Percentiles rank a stretch among this genome's conserved stretches.
Conservation (phyloP, 441 rosid species). For the Pelargonium citronellum region DNA sequence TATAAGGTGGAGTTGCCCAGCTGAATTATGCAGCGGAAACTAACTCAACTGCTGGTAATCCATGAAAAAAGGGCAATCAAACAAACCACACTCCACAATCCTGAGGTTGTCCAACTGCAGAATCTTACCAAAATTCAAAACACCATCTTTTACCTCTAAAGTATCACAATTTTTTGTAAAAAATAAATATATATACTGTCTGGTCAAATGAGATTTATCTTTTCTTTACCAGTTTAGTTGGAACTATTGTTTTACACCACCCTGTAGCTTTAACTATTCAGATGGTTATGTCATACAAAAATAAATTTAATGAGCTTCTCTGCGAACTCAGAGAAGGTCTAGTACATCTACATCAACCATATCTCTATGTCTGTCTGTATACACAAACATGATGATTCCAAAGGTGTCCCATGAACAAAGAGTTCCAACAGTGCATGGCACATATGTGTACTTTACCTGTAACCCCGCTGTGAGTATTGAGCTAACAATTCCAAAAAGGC, state of each 20-base stretch:
- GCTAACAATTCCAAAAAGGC: slow-evolving; percentile 70
- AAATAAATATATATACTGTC: too few relatives aligned
- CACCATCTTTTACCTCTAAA: too few relatives aligned
- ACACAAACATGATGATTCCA: background rate
- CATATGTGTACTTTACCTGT: slow-evolving; percentile 46
- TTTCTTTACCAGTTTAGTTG: background rate
- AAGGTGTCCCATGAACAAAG: slow-evolving; percentile 1
- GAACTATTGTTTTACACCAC: background rate
- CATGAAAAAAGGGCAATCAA: too few relatives aligned
- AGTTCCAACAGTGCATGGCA: slow-evolving; percentile 20
- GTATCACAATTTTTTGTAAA: too few relatives aligned
- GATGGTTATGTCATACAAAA: background rate
- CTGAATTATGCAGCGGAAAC: too few relatives aligned
- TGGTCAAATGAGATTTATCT: background rate
- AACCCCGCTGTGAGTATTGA: slow-evolving; percentile 59
- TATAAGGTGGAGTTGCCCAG: too few relatives aligned
- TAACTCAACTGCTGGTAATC: too few relatives aligned
- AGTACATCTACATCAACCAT: background rate
- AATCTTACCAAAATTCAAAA: too few relatives aligned
- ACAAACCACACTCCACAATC: too few relatives aligned
- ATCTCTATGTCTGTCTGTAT: background rate
- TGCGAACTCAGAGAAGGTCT: background rate
- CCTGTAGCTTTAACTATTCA: background rate
- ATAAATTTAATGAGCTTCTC: background rate
- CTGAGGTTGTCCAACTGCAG: too few relatives aligned